Conservation (phyloP, 2,329 filamentous ascomycete genomes). For the Raffaelea arxii region DNA sequence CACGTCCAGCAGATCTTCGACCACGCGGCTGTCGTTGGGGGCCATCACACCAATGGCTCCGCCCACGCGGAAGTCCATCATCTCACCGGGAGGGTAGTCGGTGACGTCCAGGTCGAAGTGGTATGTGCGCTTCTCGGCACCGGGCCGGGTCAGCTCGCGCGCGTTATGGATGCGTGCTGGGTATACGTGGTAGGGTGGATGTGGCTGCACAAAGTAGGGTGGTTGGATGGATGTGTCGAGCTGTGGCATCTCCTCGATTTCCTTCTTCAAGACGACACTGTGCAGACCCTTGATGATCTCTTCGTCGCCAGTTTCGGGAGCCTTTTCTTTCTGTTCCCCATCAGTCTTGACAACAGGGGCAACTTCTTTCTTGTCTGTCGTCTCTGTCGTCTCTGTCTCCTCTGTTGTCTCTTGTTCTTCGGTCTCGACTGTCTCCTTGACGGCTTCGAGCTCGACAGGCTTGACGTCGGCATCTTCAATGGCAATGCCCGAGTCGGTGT, state of each 20-base stretch:
- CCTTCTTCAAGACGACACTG: slow-evolving; percentile 23
- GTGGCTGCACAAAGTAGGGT: slow-evolving; percentile 84
- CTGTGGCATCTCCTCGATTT: slow-evolving; percentile 15
- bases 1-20: slow-evolving; percentile 76
- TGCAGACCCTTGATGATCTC: slow-evolving; percentile 16
- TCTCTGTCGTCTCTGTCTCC: neutral
- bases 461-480: neutral
- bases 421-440: neutral
- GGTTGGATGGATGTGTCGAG: slow-evolving; percentile 59
- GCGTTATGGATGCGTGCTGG: slow-evolving; percentile 78
- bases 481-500: neutral
- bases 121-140: slow-evolving; percentile 92
- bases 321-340: neutral
- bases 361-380: neutral
- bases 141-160: slow-evolving; percentile 75
- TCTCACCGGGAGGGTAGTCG: slow-evolving; percentile 74
- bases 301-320: slow-evolving; percentile 6
- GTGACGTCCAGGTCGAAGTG: slow-evolving; percentile 97
- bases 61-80: slow-evolving; percentile 89
- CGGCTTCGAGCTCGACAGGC: too few relatives aligned
- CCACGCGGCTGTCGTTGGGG: slow-evolving; percentile 66
- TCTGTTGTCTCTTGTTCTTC: neutral
- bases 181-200: slow-evolving; percentile 86
- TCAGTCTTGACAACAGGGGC: too few relatives aligned
- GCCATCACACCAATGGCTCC: slow-evolving; percentile 91